phyloP scores from a whole-genome alignment of 2,329 filamentous ascomycete genomes.

The Fusarium agapanthi region DNA sequence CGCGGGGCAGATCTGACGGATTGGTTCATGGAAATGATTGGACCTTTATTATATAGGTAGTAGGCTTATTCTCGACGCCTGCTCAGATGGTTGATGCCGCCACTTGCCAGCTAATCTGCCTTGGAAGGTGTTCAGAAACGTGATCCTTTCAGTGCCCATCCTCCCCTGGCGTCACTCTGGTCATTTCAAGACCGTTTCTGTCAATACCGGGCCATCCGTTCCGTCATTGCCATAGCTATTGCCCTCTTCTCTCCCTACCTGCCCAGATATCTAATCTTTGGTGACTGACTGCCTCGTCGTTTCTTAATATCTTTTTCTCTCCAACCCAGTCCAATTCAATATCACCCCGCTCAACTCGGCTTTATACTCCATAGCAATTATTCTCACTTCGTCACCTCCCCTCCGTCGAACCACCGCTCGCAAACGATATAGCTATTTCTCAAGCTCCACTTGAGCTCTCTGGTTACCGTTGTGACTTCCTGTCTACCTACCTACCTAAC shows the following conservation, averaged over 20 bases:
- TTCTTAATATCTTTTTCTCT: constrained; percentile 1
- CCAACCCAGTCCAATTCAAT: background rate
- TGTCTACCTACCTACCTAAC: background rate
- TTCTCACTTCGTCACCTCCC: background rate
- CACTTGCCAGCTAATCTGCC: constrained; percentile 18
- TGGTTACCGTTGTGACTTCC: background rate
- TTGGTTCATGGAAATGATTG: constrained; percentile 14
- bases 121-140: constrained; percentile 25
- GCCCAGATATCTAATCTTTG: background rate
- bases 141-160: constrained; percentile 25
- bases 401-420: background rate
- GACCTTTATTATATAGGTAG: background rate
- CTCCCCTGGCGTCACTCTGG: constrained; percentile 29
- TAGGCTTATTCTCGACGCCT: constrained; percentile 4
- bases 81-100: background rate
- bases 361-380: background rate
- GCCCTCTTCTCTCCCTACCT: background rate
- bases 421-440: constrained; percentile 16
- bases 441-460: background rate
- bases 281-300: background rate
- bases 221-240: constrained; percentile 11
- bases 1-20: constrained; percentile 23
- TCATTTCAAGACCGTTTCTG: background rate
- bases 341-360: background rate
- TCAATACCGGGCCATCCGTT: constrained; percentile 27